Conservation (phyloP, 148 eudicot species). For the Chenopodium album region DNA sequence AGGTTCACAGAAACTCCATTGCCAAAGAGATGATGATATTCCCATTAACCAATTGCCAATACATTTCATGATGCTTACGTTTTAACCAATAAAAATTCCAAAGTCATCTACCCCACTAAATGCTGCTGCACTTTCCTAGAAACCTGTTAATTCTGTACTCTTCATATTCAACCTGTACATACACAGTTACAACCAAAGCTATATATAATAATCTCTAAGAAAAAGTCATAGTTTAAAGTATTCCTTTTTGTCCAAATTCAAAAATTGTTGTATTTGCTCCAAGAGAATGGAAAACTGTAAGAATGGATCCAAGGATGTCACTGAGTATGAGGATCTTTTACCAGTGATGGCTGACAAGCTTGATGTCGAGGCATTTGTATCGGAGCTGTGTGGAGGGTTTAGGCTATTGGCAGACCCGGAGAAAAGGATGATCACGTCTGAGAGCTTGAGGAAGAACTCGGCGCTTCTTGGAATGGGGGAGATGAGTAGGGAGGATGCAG, state of each 20-base stretch:
- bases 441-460: conserved; percentile 37
- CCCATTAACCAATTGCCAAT: conserved; percentile 8
- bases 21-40: conserved; percentile 13
- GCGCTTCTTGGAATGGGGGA: conserved; percentile 30
- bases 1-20: conserved; percentile 40
- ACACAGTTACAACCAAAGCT: conserved; percentile 17
- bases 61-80: conserved; percentile 22
- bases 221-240: neutral
- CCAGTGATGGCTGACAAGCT: conserved; percentile 36
- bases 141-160: conserved; percentile 14
- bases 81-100: conserved; percentile 12
- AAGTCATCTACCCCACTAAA: conserved; percentile 12
- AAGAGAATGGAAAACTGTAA: conserved; percentile 19
- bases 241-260: neutral
- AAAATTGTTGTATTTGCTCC: neutral
- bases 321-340: conserved; percentile 27
- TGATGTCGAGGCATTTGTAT: conserved; percentile 29
- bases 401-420: conserved; percentile 24
- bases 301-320: neutral
- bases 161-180: neutral
- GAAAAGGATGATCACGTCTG: conserved; percentile 32
- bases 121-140: conserved; percentile 47
- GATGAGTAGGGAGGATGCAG: conserved; percentile 32
- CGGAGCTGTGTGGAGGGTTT: conserved; percentile 36
- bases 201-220: conserved; percentile 11